Evolutionary conservation across 169 alveolate species (phyloP).

Genomic region (Sarcocystis neurona): DNA sequence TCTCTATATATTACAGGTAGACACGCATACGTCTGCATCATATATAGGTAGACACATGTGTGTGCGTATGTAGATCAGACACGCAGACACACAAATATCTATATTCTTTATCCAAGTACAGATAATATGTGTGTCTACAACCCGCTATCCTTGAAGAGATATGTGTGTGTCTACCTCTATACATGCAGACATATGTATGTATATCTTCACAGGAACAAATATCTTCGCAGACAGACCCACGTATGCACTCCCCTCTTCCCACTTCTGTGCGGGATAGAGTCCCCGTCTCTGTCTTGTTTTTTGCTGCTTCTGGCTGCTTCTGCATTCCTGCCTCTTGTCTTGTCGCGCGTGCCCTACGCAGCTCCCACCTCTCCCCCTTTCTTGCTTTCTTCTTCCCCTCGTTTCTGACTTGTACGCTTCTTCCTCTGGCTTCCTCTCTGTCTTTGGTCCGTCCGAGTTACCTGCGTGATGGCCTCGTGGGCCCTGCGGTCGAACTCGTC

Average conservation of each 20-base stretch:
- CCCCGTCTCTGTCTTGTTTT: background rate
- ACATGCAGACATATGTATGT: no score
- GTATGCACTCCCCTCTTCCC: background rate
- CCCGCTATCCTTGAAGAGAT: no score
- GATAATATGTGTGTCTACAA: no score
- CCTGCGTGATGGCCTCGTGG: conserved; percentile 37
- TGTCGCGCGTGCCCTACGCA: no score
- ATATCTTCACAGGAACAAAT: no score
- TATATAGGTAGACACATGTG: background rate
- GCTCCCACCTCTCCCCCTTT: background rate
- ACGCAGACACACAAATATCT: background rate
- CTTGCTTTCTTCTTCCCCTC: background rate
- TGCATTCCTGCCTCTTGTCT: background rate
- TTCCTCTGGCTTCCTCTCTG: conserved; percentile 20
- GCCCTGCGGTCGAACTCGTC: conserved; percentile 39
- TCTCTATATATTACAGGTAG: background rate
- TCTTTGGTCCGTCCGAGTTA: background rate
- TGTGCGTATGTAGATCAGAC: background rate
- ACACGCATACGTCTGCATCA: background rate
- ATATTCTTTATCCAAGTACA: no score
- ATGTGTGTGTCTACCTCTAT: no score
- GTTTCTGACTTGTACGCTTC: background rate
- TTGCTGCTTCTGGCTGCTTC: background rate
- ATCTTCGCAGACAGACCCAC: no score
- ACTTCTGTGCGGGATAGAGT: background rate